Evolutionary conservation across 116 monocot genomes (phyloP), one percentile per base, ranked within the genome.

Genomic region (Iris pallida): DNA sequence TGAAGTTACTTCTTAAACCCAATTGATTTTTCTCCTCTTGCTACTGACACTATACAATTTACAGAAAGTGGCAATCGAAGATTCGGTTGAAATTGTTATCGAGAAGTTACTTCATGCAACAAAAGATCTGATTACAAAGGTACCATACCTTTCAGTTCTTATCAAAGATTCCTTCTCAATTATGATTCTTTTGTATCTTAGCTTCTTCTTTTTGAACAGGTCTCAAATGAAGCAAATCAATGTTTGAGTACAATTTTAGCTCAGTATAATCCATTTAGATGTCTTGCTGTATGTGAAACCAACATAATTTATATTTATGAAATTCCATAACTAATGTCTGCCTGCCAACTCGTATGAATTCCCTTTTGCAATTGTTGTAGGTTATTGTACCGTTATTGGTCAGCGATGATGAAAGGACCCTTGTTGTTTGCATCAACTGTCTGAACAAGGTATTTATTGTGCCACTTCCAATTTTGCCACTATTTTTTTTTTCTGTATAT

Each of bases 371-470:
- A 66, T 49, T 45, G 5, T 16, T 86, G 62, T 84, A 98, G 98
- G 90, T 98, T 54, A 48, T 98, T 70, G 82, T 88, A 20, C 93
- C 90, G 72, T 71, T 90, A 61, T 68, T 98, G 61, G 90, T 88
- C 57, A 85, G 70, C 71, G 90, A 98, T 67, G 98, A 98, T 81
- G 98, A 98, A 61, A 98, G 86, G 71, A 93, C 79, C 11, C 82
- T 98, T 66, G 93, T 93, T 69, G 83, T 83, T 59, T 98, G 90
- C 76, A 85, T 93, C 75, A 93, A 98, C 72, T 93, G 88, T 82
- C 86, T 98, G 72, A 93, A 88, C 57, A 98, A 98, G 98, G 98
- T 98, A 65, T 20, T 14, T 66, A 17, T 44, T 65, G 42, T 1
- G 17, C 68, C 13, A 12, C 47, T 45, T 45, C 16, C 42, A 45